These are phyloP conservation scores for Clarireedia hainanense DNA, from an alignment of 2,329 filamentous ascomycete species.

Conservation along the genomic window DNA sequence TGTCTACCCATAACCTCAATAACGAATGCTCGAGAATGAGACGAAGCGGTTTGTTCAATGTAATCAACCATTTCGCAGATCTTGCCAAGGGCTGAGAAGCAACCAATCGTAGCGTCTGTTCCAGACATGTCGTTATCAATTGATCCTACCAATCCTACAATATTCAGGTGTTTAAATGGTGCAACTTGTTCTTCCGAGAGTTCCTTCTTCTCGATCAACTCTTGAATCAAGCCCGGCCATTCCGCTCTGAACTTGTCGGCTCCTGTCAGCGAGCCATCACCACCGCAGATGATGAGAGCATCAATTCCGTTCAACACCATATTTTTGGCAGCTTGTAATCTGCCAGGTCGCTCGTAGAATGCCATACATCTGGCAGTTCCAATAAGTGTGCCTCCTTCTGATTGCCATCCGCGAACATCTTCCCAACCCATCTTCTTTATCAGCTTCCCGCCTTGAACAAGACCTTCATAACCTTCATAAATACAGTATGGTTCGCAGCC, in stretches of 20 bases:
- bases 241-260: constrained; percentile 89
- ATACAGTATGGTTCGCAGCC: constrained; percentile 73
- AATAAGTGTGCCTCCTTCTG: constrained; percentile 90
- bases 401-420: constrained; percentile 89
- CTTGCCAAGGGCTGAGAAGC: constrained; percentile 84
- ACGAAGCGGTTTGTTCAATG: constrained; percentile 90
- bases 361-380: constrained; percentile 89
- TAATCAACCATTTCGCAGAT: constrained; percentile 96
- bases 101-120: constrained; percentile 95
- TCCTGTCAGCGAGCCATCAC: constrained; percentile 91
- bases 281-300: constrained; percentile 91
- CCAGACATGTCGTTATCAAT: constrained; percentile 98
- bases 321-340: constrained; percentile 84
- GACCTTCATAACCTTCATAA: constrained; percentile 92
- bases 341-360: constrained; percentile 83
- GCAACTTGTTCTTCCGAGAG: constrained; percentile 63
- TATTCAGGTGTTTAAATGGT: constrained; percentile 82
- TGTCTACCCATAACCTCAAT: constrained; percentile 98
- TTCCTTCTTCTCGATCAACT: constrained; percentile 69
- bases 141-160: constrained; percentile 90
- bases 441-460: constrained; percentile 81
- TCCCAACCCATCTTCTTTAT: constrained; percentile 87
- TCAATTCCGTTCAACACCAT: constrained; percentile 90
- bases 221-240: constrained; percentile 81
- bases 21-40: constrained; percentile 92